Evolutionary conservation across 306 rosid genomes (phyloP).

Genomic region (Vigna trinervia): DNA sequence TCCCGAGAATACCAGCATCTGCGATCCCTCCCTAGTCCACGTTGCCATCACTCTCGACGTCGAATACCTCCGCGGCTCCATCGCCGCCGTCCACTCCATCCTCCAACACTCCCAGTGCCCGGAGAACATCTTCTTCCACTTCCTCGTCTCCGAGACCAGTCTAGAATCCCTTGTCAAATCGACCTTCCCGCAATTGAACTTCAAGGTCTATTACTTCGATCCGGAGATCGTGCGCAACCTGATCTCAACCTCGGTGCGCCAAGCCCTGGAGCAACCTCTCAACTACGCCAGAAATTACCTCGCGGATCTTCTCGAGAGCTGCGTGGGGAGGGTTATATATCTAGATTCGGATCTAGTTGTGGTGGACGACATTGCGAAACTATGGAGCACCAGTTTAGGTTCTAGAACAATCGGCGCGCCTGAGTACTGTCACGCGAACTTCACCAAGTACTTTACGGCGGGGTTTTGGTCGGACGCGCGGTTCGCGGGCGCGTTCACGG

Average conservation of each 20-base stretch:
- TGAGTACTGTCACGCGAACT: slow-evolving; percentile 78
- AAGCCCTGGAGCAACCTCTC: slow-evolving; percentile 71
- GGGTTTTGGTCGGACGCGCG: slow-evolving; percentile 57
- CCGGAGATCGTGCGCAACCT: slow-evolving; percentile 58
- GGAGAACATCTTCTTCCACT: slow-evolving; percentile 69
- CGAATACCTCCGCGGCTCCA: slow-evolving; percentile 74
- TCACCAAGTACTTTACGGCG: slow-evolving; percentile 66
- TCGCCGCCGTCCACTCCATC: slow-evolving; percentile 76
- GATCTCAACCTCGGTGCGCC: slow-evolving; percentile 73
- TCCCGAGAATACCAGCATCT: slow-evolving; percentile 11
- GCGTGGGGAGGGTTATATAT: slow-evolving; percentile 63
- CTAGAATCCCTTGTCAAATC: slow-evolving; percentile 57
- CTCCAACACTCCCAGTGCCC: slow-evolving; percentile 70
- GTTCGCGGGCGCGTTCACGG: slow-evolving; percentile 41
- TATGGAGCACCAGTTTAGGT: slow-evolving; percentile 61
- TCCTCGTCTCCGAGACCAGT: slow-evolving; percentile 57
- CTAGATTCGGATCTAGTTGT: slow-evolving; percentile 72
- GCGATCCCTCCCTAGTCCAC: slow-evolving; percentile 68
- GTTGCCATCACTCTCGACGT: slow-evolving; percentile 74
- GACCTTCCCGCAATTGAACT: slow-evolving; percentile 60
- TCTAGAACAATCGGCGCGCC: slow-evolving; percentile 68
- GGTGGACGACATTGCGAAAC: slow-evolving; percentile 63
- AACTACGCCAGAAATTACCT: slow-evolving; percentile 74
- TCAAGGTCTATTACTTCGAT: slow-evolving; percentile 69
- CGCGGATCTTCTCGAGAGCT: slow-evolving; percentile 60